These are phyloP conservation scores for Tephrocybe sp. DNA, from an alignment of 768 basidiomycete species.

Conservation along the genomic window DNA sequence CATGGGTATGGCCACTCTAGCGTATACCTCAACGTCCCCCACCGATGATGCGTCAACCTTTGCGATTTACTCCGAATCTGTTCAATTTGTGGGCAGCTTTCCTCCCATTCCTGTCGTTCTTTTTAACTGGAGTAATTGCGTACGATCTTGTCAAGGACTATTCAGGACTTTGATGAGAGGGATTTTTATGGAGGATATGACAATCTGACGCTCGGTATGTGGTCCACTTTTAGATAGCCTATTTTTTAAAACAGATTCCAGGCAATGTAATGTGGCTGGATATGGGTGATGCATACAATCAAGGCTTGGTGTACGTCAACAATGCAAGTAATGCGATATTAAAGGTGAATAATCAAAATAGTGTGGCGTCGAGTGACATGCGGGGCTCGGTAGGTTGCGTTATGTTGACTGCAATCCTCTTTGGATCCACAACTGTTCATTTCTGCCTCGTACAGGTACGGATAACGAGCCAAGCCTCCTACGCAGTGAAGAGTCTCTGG, in stretches of 20 bases:
- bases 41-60: no score
- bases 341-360: conserved; percentile 69
- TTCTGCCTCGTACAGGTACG: conserved; percentile 31
- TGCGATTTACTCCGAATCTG: no score
- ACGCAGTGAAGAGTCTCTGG: conserved; percentile 40
- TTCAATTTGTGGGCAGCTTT: no score
- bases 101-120: neutral
- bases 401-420: neutral
- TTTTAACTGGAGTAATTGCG: neutral
- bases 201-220: conserved; percentile 41
- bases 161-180: conserved; percentile 53
- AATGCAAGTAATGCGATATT: conserved; percentile 62
- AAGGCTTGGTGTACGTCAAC: conserved; percentile 59
- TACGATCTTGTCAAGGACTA: conserved; percentile 36
- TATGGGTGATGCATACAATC: conserved; percentile 39
- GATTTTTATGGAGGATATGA: conserved; percentile 48
- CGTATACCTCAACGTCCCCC: no score
- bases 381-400: conserved; percentile 53
- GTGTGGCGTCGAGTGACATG: conserved; percentile 46
- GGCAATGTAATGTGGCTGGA: conserved; percentile 66
- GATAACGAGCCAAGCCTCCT: conserved; percentile 40
- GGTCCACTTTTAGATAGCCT: neutral
- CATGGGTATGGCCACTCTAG: no score
- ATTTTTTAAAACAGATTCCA: conserved; percentile 18
- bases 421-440: neutral